Evolutionary conservation across 352 stramenopile species (phyloP).

Genomic region (Phytophthora hibernalis): DNA sequence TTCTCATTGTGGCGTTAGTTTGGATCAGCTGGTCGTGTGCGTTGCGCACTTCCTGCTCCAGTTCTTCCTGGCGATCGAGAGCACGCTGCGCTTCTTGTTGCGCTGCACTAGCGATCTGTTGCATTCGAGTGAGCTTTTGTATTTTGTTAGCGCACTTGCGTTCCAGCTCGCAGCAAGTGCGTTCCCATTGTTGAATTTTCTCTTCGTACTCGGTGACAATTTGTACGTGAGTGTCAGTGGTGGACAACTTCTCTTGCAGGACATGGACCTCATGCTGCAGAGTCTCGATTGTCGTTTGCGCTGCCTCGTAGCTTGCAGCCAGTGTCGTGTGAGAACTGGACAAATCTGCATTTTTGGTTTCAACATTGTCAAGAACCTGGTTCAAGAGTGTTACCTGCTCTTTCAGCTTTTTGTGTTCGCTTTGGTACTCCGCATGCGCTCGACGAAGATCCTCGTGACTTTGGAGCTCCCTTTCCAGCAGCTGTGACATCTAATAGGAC

Average conservation of each 20-base stretch:
- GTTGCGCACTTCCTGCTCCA: slow-evolving; percentile 47
- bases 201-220: slow-evolving; percentile 49
- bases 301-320: slow-evolving; percentile 36
- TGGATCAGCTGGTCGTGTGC: slow-evolving; percentile 61
- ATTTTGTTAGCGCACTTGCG: slow-evolving; percentile 32
- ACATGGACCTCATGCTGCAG: slow-evolving; percentile 41
- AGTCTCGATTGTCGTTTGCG: slow-evolving; percentile 40
- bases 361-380: slow-evolving; percentile 42
- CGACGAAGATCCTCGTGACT: slow-evolving; percentile 41
- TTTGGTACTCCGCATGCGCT: slow-evolving; percentile 40
- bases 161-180: slow-evolving; percentile 39
- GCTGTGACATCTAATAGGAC: slow-evolving; percentile 47
- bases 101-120: slow-evolving; percentile 34
- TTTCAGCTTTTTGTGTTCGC: slow-evolving; percentile 31
- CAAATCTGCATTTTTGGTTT: slow-evolving; percentile 49
- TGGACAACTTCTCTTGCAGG: slow-evolving; percentile 39
- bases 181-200: slow-evolving; percentile 50
- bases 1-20: slow-evolving; percentile 49
- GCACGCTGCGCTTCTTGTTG: slow-evolving; percentile 31
- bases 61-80: slow-evolving; percentile 28
- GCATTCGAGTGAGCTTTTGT: slow-evolving; percentile 27
- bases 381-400: slow-evolving; percentile 52
- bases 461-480: slow-evolving; percentile 63
- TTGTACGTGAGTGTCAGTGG: slow-evolving; percentile 27
- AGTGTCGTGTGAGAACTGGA: slow-evolving; percentile 38